phyloP scores from a whole-genome alignment of 805 yeast species.

The Hanseniaspora pseudoguilliermondii region DNA sequence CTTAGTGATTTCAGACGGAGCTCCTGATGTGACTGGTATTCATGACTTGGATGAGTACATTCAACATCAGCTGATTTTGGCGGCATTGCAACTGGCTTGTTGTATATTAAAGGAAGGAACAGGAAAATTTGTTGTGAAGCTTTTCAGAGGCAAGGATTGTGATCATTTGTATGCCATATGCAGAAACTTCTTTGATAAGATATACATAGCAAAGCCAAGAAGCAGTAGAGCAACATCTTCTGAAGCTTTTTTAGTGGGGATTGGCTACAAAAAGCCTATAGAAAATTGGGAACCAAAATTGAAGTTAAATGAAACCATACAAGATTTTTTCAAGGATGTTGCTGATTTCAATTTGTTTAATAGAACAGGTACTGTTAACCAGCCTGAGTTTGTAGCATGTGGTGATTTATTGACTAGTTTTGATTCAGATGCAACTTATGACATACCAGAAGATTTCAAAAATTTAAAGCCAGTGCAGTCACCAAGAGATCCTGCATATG shows the following conservation, averaged over 20 bases:
- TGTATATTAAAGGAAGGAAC: constrained; percentile 69
- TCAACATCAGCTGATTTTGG: constrained; percentile 83
- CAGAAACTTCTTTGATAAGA: constrained; percentile 70
- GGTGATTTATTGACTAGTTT: constrained; percentile 69
- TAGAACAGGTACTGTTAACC: constrained; percentile 4
- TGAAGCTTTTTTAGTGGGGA: constrained; percentile 87
- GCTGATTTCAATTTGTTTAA: constrained; percentile 40
- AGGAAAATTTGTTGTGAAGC: constrained; percentile 90
- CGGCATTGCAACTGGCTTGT: constrained; percentile 85
- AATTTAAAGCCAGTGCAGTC: constrained; percentile 84
- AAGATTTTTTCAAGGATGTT: constrained; percentile 69
- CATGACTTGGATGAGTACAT: constrained; percentile 95
- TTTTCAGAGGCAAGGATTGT: constrained; percentile 90
- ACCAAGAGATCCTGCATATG: constrained; percentile 96
- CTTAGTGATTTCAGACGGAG: constrained; percentile 93
- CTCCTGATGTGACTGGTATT: constrained; percentile 95
- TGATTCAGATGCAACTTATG: constrained; percentile 92
- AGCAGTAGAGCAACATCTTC: constrained; percentile 89
- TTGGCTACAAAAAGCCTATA: constrained; percentile 69
- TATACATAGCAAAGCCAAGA: constrained; percentile 91
- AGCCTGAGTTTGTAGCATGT: constrained; percentile 62
- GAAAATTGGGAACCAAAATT: constrained; percentile 68
- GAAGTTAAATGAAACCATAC: constrained; percentile 49
- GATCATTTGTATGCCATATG: constrained; percentile 88
- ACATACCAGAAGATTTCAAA: constrained; percentile 23